phyloP scores from a whole-genome alignment of 352 stramenopile genomes.

The Paralagenidium karlingii region DNA sequence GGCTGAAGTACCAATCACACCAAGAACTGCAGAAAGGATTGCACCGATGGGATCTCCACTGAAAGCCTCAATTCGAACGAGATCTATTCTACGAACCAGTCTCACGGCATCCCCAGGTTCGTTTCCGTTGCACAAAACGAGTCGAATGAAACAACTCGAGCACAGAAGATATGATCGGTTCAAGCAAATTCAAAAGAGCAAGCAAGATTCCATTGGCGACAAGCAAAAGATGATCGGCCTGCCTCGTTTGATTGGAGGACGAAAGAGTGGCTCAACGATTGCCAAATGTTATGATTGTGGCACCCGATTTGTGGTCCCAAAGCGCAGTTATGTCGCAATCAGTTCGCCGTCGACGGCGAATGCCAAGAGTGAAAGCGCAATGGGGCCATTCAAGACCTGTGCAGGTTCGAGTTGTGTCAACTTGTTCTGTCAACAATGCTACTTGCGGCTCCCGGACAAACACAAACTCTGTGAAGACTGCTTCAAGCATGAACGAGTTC shows the following conservation, averaged over 20 bases:
- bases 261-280: slow-evolving; percentile 42
- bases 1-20: too few species aligned
- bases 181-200: slow-evolving; percentile 25
- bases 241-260: slow-evolving; percentile 58
- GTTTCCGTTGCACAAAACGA: slow-evolving; percentile 36
- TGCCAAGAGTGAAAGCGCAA: background rate
- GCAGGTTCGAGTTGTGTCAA: slow-evolving; percentile 44
- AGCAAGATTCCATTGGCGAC: slow-evolving; percentile 47
- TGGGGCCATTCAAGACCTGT: slow-evolving; percentile 15
- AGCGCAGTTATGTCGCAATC: slow-evolving; percentile 7
- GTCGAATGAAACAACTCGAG: slow-evolving; percentile 43
- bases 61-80: background rate
- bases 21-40: background rate
- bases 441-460: slow-evolving; percentile 17
- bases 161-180: slow-evolving; percentile 35
- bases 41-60: background rate
- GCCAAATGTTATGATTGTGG: slow-evolving; percentile 49
- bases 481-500: slow-evolving; percentile 44
- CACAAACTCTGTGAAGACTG: slow-evolving; percentile 66
- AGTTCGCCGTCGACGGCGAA: background rate
- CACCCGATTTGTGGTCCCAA: slow-evolving; percentile 16
- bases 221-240: slow-evolving; percentile 26
- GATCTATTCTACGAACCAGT: too few species aligned
- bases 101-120: too few species aligned
- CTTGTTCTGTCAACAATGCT: slow-evolving; percentile 43